Evolutionary conservation across 352 stramenopile species (phyloP).

Genomic region (Globisporangium paddicum): DNA sequence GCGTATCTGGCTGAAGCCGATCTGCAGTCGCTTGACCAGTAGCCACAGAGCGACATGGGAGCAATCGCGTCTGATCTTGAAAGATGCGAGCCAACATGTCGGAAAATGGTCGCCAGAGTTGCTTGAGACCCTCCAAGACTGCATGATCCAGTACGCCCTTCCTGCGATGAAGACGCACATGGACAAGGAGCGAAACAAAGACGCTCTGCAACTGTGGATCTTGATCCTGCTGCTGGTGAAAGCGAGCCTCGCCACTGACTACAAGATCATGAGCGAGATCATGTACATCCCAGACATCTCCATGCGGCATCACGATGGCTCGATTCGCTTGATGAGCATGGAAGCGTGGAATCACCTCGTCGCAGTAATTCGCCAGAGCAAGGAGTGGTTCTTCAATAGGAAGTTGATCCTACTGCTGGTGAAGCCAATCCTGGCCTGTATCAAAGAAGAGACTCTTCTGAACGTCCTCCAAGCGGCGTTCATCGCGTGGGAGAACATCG

Average conservation of each 20-base stretch:
- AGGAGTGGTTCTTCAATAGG: slow-evolving; percentile 60
- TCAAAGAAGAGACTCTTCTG: slow-evolving; percentile 40
- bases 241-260: slow-evolving; percentile 29
- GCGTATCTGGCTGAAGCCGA: slow-evolving; percentile 40
- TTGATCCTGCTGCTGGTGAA: slow-evolving; percentile 45
- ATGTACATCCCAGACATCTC: slow-evolving; percentile 53
- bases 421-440: slow-evolving; percentile 36
- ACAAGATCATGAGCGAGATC: slow-evolving; percentile 42
- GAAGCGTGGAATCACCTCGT: slow-evolving; percentile 48
- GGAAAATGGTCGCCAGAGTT: slow-evolving; percentile 29
- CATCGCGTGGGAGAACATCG: slow-evolving; percentile 40
- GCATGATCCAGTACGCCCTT: slow-evolving; percentile 42
- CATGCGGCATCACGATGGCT: slow-evolving; percentile 41
- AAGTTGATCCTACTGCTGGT: slow-evolving; percentile 41
- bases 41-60: slow-evolving; percentile 42
- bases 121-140: slow-evolving; percentile 28
- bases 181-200: slow-evolving; percentile 29
- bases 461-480: slow-evolving; percentile 51
- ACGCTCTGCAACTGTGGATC: slow-evolving; percentile 54
- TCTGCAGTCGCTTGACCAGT: slow-evolving; percentile 52
- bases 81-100: slow-evolving; percentile 34
- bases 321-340: slow-evolving; percentile 42
- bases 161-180: slow-evolving; percentile 53
- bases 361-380: slow-evolving; percentile 36
- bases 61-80: slow-evolving; percentile 36